Conservation (phyloP, 805 yeast species). For the Kazachstania psychrophila region DNA sequence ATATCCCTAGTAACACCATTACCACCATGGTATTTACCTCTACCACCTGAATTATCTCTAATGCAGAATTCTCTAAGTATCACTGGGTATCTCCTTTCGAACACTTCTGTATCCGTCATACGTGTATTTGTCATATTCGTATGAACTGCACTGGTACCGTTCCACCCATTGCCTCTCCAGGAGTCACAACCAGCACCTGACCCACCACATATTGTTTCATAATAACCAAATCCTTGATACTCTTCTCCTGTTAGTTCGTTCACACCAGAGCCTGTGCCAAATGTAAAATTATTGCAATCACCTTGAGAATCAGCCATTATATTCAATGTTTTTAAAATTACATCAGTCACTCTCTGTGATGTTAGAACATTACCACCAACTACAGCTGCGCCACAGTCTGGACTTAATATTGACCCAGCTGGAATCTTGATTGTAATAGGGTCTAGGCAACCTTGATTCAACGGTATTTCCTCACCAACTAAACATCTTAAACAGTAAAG, state of each 20-base stretch:
- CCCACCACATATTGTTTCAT: slow-evolving; percentile 94
- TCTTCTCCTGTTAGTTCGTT: slow-evolving; percentile 35
- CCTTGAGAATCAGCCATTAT: slow-evolving; percentile 96
- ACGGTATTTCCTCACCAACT: slow-evolving; percentile 79
- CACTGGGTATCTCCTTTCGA: slow-evolving; percentile 84
- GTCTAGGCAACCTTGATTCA: slow-evolving; percentile 84
- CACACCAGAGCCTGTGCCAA: slow-evolving; percentile 72
- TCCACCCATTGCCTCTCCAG: slow-evolving; percentile 61
- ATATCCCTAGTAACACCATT: slow-evolving; percentile 80
- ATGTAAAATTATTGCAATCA: slow-evolving; percentile 87
- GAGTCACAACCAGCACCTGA: slow-evolving; percentile 62
- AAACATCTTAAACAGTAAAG: slow-evolving; percentile 78
- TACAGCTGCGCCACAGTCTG: slow-evolving; percentile 80
- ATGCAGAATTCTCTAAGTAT: slow-evolving; percentile 62
- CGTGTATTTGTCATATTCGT: slow-evolving; percentile 92
- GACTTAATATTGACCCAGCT: slow-evolving; percentile 54
- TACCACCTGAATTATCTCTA: slow-evolving; percentile 71
- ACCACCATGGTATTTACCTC: slow-evolving; percentile 67
- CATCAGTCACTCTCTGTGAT: slow-evolving; percentile 87
- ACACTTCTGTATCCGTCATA: slow-evolving; percentile 83
- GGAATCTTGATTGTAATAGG: slow-evolving; percentile 68
- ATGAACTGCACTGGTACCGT: slow-evolving; percentile 84
- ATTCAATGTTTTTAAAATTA: slow-evolving; percentile 72
- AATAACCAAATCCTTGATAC: slow-evolving; percentile 71
- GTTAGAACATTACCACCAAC: slow-evolving; percentile 95